Evolutionary conservation across 768 basidiomycete species (phyloP).

Genomic region (Leccinum truebloodii): DNA sequence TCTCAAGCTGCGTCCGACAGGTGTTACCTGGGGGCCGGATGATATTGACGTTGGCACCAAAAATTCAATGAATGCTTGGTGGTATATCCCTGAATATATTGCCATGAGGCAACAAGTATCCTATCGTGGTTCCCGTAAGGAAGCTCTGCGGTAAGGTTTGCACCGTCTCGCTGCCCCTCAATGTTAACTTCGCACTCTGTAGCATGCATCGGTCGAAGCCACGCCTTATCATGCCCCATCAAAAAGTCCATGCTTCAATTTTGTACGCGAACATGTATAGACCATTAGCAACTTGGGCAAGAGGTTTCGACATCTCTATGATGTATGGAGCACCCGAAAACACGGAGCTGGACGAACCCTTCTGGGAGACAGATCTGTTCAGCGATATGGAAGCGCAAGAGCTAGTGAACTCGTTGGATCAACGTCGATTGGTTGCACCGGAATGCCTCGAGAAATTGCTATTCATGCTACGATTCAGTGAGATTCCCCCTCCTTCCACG

Average conservation of each 20-base stretch:
- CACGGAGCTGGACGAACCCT: not conserved
- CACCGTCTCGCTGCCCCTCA: too few relatives aligned
- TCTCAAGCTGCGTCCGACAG: slow-evolving; percentile 13
- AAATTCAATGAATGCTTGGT: too few relatives aligned
- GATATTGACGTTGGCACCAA: too few relatives aligned
- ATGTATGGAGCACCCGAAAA: not conserved
- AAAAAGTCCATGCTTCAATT: not conserved
- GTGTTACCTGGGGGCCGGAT: not conserved
- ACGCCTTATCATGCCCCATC: slow-evolving; percentile 6
- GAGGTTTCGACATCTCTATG: not conserved
- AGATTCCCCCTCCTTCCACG: not conserved
- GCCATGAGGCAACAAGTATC: too few relatives aligned
- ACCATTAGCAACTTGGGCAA: not conserved
- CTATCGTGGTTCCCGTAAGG: too few relatives aligned
- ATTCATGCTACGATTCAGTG: slow-evolving; percentile 11
- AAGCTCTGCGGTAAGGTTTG: too few relatives aligned
- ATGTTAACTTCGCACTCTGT: not conserved
- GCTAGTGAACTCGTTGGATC: slow-evolving; percentile 3
- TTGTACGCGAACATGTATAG: not conserved
- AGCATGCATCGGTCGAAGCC: slow-evolving; percentile 10
- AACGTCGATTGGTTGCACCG: slow-evolving; percentile 4
- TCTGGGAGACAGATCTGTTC: slow-evolving; percentile 18
- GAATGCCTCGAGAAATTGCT: slow-evolving; percentile 14
- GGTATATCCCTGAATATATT: too few relatives aligned
- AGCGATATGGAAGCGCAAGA: slow-evolving; percentile 4